phyloP scores from a whole-genome alignment of 371 early-diverging fungal species.

The Apophysomyces elegans region DNA sequence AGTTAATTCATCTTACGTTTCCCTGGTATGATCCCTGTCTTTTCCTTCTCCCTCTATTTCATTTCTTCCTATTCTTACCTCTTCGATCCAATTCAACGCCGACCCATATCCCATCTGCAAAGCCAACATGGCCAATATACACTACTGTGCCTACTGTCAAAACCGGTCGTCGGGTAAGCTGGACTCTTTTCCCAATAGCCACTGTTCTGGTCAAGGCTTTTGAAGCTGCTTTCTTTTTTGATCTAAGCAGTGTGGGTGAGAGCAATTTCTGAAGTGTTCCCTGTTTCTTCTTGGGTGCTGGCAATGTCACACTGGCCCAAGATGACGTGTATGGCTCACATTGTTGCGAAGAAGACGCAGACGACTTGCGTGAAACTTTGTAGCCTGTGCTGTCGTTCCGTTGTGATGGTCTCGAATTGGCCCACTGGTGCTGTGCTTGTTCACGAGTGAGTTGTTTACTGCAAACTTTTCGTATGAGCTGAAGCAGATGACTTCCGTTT shows the following conservation, averaged over 20 bases:
- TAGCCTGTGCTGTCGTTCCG: neutral
- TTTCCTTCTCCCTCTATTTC: neutral
- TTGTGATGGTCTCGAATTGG: neutral
- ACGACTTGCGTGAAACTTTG: neutral
- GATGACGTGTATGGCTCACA: neutral
- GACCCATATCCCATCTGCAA: conserved; percentile 41
- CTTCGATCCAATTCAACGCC: conserved; percentile 43
- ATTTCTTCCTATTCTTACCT: conserved; percentile 25
- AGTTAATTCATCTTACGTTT: neutral
- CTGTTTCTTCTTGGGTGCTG: neutral
- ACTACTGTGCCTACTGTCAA: conserved; percentile 31
- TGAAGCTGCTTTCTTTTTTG: conserved; percentile 9
- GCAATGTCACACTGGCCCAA: conserved; percentile 3
- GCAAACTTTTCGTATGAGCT: conserved; percentile 4
- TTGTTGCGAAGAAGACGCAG: neutral
- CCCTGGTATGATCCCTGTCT: neutral
- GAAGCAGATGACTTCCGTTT: neutral
- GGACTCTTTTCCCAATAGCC: conserved; percentile 27
- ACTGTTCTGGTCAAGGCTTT: neutral
- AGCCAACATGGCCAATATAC: conserved; percentile 34
- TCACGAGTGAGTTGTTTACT: neutral
- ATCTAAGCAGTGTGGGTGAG: neutral
- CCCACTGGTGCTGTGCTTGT: neutral
- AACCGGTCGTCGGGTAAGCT: conserved; percentile 30
- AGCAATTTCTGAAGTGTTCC: neutral